Evolutionary conservation across 2,329 filamentous ascomycete species (phyloP).

Genomic region (Knufia petricola): DNA sequence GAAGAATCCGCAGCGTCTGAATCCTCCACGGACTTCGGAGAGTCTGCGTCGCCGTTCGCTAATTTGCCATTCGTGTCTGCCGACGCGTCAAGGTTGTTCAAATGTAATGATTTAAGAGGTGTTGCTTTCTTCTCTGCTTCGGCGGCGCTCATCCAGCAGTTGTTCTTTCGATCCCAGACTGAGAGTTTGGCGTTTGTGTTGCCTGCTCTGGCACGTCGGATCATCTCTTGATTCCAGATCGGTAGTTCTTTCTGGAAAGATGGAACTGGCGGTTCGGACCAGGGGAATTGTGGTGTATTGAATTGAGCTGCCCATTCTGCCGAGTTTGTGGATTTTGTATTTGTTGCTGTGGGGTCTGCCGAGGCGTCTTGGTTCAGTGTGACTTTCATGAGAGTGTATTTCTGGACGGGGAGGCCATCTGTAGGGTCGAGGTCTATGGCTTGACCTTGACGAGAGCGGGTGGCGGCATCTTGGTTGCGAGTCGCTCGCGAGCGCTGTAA

Average conservation of each 20-base stretch:
- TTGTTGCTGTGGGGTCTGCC: conserved; percentile 23
- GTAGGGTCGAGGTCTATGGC: conserved; percentile 57
- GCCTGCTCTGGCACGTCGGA: conserved; percentile 17
- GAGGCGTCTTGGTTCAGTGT: conserved; percentile 58
- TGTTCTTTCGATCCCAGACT: conserved; percentile 19
- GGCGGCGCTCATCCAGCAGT: conserved; percentile 14
- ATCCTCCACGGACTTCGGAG: conserved; percentile 19
- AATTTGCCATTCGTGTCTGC: background rate
- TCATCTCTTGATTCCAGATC: conserved; percentile 30
- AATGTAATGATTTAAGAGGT: conserved; percentile 8
- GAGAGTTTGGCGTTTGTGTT: conserved; percentile 14
- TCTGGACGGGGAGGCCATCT: conserved; percentile 73
- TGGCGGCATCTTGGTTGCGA: conserved; percentile 46
- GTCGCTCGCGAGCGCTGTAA: conserved; percentile 39
- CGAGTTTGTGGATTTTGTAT: conserved; percentile 12
- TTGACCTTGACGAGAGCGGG: conserved; percentile 31
- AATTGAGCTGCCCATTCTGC: conserved; percentile 17
- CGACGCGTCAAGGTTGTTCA: conserved; percentile 8
- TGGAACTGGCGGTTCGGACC: conserved; percentile 79
- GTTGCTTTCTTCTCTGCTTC: conserved; percentile 9
- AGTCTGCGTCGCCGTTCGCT: conserved; percentile 23
- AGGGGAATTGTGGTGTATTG: conserved; percentile 46
- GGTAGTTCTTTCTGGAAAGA: conserved; percentile 71
- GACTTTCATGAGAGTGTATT: conserved; percentile 70
- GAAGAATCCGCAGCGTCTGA: conserved; percentile 21